Evolutionary conservation across 78 protist genomes (phyloP), one percentile per base, ranked within the genome.

Genomic region (Capsaspora owczarzaki): DNA sequence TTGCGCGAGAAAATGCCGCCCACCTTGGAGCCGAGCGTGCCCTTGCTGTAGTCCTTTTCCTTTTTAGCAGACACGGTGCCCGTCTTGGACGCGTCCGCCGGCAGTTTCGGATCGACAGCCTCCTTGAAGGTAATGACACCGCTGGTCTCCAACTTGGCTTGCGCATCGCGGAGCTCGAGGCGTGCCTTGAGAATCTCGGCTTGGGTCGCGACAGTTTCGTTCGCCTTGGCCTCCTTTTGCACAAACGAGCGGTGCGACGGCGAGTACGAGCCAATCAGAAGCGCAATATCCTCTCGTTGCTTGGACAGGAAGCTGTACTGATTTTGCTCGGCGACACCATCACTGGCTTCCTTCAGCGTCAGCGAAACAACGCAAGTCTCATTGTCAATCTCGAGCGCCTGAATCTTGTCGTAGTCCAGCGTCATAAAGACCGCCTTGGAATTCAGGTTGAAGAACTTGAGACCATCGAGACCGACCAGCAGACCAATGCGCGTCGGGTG

Each of bases 251-350:
- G 78, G 78, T 74, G 78, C 14, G 0, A 0, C 29, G 78, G 78
- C 61, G 78, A 74, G 61, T 74, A 74, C 38, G 42, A n/a, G 14
- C 27, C 63, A 16, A 74, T 74, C 20, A 74, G 78, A 12, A 2
- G 1, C 35, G 63, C 78, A 3, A 47, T 16, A 27, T 74, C 78
- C 63, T 74, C 78, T 19, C 25, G 2, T 20, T 42, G 78, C 43
- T 4, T 8, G 10, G 43, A 14, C 29, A 27, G 27, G 53, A 74
- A 74, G 44, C 6, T 23, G 41, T n/a, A 47, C 43, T 23, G n/a
- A n/a, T 1, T 1, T n/a, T n/a, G 41, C 42, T 74, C 78, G 41
- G 4, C 61, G 43, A 25, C 72, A 10, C 16, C 16, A 14, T 35
- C 23, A 14, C 20, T 4, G 33, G 72, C 27, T 44, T 1, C 44